Conservation (phyloP, 768 basidiomycete genomes). For the Collybiopsis confluens region DNA sequence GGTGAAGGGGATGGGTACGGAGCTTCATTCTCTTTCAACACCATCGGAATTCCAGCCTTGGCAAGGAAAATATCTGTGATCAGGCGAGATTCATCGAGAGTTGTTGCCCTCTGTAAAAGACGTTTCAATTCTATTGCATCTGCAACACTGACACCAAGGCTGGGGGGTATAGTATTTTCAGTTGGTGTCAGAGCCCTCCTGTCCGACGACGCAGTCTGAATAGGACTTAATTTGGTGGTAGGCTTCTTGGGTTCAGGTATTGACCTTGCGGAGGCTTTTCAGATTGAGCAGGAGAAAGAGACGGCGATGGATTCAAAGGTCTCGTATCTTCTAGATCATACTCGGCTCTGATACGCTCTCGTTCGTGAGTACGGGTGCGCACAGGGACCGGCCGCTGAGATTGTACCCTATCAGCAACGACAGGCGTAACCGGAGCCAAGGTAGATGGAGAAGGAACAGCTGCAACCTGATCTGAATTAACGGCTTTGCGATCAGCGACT, state of each 20-base stretch:
- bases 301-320: neutral
- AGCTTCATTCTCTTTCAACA: slow-evolving; percentile 25
- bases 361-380: neutral
- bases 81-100: slow-evolving; percentile 78
- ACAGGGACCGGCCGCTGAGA: neutral
- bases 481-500: neutral
- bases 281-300: neutral
- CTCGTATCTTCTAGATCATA: neutral
- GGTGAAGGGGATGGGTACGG: slow-evolving; percentile 32
- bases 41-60: slow-evolving; percentile 43
- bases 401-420: too few relatives aligned
- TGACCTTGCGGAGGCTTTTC: neutral
- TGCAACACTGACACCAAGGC: slow-evolving; percentile 31
- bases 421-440: neutral
- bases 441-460: neutral
- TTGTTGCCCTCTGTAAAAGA: slow-evolving; percentile 63
- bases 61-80: slow-evolving; percentile 80
- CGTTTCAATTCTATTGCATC: slow-evolving; percentile 65
- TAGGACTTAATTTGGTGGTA: neutral
- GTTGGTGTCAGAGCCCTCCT: neutral
- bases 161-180: slow-evolving; percentile 6
- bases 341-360: neutral
- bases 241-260: neutral
- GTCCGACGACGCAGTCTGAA: neutral
- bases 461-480: neutral